A percentile compares a stretch with the other conserved stretches of the same genome.
Conservation (phyloP, 306 rosid species). For the Prinsepia uniflora region DNA sequence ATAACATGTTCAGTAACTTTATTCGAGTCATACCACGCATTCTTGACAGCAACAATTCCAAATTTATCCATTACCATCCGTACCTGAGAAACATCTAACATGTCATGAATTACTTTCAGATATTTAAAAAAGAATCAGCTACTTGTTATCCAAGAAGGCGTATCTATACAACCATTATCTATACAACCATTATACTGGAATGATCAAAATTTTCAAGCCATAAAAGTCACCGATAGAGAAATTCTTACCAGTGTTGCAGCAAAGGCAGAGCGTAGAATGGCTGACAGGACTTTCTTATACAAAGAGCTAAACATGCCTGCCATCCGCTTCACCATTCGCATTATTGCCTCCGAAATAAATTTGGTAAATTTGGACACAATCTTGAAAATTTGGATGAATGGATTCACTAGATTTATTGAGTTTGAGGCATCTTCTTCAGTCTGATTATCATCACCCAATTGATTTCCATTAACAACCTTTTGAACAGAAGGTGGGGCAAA, state of each 20-base stretch:
- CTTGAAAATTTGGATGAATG: conserved; percentile 44
- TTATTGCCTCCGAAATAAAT: conserved; percentile 40
- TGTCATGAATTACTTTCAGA: conserved; percentile 26
- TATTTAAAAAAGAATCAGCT: background rate
- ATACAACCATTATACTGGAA: background rate
- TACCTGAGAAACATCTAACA: conserved; percentile 44
- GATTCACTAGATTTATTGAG: conserved; percentile 27
- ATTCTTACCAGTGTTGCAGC: conserved; percentile 60
- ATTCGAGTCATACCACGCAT: conserved; percentile 75
- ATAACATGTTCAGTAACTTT: conserved; percentile 56
- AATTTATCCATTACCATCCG: conserved; percentile 66
- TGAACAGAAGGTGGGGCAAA: conserved; percentile 50
- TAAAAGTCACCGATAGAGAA: conserved; percentile 17
- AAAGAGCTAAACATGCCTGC: conserved; percentile 40
- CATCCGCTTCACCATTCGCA: conserved; percentile 50
- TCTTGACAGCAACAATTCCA: conserved; percentile 68
- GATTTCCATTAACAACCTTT: conserved; percentile 35
- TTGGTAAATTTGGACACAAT: conserved; percentile 39
- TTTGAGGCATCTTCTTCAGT: conserved; percentile 38
- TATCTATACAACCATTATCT: too few species aligned
- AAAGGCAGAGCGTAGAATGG: conserved; percentile 61
- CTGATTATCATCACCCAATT: conserved; percentile 33
- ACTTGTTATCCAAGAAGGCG: background rate
- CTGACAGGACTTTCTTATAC: conserved; percentile 53
- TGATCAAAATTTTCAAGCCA: background rate